Conservation (phyloP, 2,329 filamentous ascomycete species). For the Aspergillus novofumigatus region DNA sequence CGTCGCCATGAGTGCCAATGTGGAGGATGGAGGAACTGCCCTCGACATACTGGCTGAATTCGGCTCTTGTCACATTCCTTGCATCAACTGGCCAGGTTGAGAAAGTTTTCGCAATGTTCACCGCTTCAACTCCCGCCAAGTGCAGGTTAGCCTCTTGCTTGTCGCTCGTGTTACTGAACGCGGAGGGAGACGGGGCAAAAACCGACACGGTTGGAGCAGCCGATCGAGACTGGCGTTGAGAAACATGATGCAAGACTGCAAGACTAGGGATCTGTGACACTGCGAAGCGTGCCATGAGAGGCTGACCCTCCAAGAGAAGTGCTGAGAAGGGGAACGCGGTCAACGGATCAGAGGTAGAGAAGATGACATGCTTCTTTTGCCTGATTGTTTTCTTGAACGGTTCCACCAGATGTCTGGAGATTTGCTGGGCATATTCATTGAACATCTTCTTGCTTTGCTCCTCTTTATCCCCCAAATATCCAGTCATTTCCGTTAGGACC, state of each 20-base stretch:
- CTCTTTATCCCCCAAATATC: slow-evolving; percentile 13
- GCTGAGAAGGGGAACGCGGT: slow-evolving; percentile 22
- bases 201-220: slow-evolving; percentile 18
- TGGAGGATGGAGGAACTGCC: slow-evolving; percentile 19
- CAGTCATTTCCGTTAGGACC: slow-evolving; percentile 17
- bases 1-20: slow-evolving; percentile 21
- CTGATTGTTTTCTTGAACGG: slow-evolving; percentile 17
- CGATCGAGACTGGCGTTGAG: slow-evolving; percentile 13
- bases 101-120: slow-evolving; percentile 22
- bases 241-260: slow-evolving; percentile 19
- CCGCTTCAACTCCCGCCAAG: slow-evolving; percentile 23
- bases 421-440: slow-evolving; percentile 6
- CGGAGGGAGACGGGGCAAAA: slow-evolving; percentile 17
- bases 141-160: slow-evolving; percentile 15
- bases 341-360: slow-evolving; percentile 21
- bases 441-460: slow-evolving; percentile 11
- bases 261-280: slow-evolving; percentile 23
- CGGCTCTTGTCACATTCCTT: slow-evolving; percentile 16
- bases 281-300: slow-evolving; percentile 17
- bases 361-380: slow-evolving; percentile 19
- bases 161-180: not conserved
- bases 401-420: slow-evolving; percentile 14
- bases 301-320: slow-evolving; percentile 15
- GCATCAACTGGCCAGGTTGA: slow-evolving; percentile 24
- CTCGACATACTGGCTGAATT: slow-evolving; percentile 19